Percentiles rank a stretch among this genome's conserved stretches.
phyloP scores from a whole-genome alignment of 257 asterid species.

The Przewalskia tangutica region DNA sequence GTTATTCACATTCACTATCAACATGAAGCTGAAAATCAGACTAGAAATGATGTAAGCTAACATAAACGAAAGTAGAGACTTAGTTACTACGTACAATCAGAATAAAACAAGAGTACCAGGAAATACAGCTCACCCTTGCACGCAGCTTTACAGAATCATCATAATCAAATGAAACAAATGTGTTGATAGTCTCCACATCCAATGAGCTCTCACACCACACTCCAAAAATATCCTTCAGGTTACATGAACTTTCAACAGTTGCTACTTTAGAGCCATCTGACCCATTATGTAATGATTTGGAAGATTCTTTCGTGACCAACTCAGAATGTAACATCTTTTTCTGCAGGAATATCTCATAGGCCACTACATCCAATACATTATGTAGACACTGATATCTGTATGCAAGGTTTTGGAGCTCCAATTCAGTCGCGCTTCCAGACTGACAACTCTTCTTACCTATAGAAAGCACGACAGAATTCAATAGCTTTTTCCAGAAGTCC shows the following conservation, averaged over 20 bases:
- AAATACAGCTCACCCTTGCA: conserved; percentile 48
- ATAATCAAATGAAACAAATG: conserved; percentile 52
- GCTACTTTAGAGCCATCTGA: conserved; percentile 17
- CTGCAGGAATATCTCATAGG: conserved; percentile 70
- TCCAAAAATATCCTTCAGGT: conserved; percentile 48
- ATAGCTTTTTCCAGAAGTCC: conserved; percentile 67
- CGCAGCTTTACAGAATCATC: conserved; percentile 33
- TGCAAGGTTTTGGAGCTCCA: conserved; percentile 34
- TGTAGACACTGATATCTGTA: conserved; percentile 48
- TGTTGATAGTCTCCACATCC: conserved; percentile 57
- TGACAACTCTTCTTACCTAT: conserved; percentile 18
- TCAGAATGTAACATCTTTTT: conserved; percentile 57
- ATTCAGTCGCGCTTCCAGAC: conserved; percentile 27
- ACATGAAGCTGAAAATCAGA: not conserved
- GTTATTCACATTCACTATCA: not conserved
- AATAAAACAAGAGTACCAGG: not conserved
- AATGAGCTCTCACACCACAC: conserved; percentile 46
- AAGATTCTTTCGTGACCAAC: conserved; percentile 30
- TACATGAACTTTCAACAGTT: conserved; percentile 20
- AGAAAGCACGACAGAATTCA: conserved; percentile 33
- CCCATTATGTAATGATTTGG: conserved; percentile 29
- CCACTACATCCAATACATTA: conserved; percentile 56
- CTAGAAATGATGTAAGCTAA: not conserved
- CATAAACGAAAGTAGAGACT: not conserved
- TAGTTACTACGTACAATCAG: not conserved